Conservation (phyloP, 202 grass and related monocot species). For the Zoysia matrella region DNA sequence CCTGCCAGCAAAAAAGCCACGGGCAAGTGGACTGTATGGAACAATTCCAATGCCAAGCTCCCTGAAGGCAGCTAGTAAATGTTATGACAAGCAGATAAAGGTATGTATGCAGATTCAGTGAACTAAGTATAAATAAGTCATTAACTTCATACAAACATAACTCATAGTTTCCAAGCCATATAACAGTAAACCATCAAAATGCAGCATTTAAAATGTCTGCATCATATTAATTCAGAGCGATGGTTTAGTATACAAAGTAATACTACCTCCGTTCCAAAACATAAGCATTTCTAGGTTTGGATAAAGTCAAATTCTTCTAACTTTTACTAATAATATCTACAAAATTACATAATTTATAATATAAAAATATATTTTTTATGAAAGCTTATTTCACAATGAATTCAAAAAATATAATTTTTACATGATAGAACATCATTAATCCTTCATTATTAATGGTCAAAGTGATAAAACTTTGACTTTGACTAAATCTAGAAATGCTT, state of each 20-base stretch:
- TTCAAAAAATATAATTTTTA: no score
- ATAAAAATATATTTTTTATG: no score
- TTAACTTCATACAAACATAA: constrained; percentile 12
- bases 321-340: no score
- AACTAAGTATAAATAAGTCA: constrained; percentile 33
- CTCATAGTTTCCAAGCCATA: background rate
- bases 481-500: no score
- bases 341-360: no score
- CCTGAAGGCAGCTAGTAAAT: constrained; percentile 49
- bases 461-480: no score
- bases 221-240: constrained; percentile 11
- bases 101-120: constrained; percentile 2
- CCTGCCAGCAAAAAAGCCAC: constrained; percentile 82
- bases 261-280: no score
- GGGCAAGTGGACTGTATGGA: constrained; percentile 75
- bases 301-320: no score
- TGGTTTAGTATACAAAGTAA: constrained; percentile 15
- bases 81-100: constrained; percentile 12
- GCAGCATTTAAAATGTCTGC: background rate
- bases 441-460: no score
- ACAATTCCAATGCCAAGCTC: constrained; percentile 81
- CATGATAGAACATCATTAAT: no score
- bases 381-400: no score
- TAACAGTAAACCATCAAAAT: constrained; percentile 12
- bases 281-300: no score